Evolutionary conservation across 2,329 filamentous ascomycete species (phyloP).

Genomic region (Plenodomus tracheiphilus): DNA sequence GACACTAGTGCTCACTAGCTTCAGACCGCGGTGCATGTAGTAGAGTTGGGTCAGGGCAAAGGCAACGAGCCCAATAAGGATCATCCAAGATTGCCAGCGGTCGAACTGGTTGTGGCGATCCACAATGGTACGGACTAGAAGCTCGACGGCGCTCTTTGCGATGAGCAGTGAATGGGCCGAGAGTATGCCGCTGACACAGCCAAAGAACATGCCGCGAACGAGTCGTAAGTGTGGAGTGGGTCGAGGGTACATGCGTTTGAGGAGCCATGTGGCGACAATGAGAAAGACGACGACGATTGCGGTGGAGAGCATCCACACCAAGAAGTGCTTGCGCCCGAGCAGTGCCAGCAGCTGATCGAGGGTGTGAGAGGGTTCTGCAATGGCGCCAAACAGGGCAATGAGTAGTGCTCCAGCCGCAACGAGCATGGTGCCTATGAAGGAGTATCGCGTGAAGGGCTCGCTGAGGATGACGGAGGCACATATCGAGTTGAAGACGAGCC

Average conservation of each 20-base stretch:
- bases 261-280: conserved; percentile 53
- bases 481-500: conserved; percentile 97
- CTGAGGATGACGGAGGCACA: conserved; percentile 91
- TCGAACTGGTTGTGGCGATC: conserved; percentile 92
- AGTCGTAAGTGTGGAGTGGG: conserved; percentile 70
- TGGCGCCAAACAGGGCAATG: conserved; percentile 91
- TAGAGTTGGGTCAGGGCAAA: conserved; percentile 91
- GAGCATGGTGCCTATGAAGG: conserved; percentile 84
- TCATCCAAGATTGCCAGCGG: conserved; percentile 92
- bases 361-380: conserved; percentile 89
- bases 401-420: conserved; percentile 87
- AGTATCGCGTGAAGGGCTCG: conserved; percentile 93
- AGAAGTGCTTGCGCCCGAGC: conserved; percentile 72
- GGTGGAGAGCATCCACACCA: conserved; percentile 87
- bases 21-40: conserved; percentile 90
- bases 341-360: conserved; percentile 79
- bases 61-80: conserved; percentile 77
- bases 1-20: conserved; percentile 92
- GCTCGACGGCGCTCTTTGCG: conserved; percentile 94
- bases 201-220: conserved; percentile 81
- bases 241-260: conserved; percentile 45
- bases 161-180: conserved; percentile 92
- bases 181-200: conserved; percentile 83
- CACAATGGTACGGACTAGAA: conserved; percentile 83
- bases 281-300: conserved; percentile 71